Evolutionary conservation across 1,139 yeast genomes (phyloP).

Genomic region (Saccharomyces hybrid): DNA sequence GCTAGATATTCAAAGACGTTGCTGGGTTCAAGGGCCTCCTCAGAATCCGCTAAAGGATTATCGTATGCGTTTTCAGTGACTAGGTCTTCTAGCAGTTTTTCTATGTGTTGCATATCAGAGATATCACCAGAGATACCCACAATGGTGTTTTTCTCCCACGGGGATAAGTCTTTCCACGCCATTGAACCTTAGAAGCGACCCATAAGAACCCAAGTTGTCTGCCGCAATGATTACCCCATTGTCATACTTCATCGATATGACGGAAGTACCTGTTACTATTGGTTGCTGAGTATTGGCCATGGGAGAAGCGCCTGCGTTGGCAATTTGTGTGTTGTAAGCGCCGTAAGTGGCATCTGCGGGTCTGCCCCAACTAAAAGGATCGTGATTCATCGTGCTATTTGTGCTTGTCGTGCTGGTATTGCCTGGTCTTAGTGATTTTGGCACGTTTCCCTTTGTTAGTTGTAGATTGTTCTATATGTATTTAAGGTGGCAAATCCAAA

Average conservation of each 20-base stretch:
- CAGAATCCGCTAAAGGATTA: constrained; percentile 47
- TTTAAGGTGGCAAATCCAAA: constrained; percentile 1
- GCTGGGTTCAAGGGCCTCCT: constrained; percentile 66
- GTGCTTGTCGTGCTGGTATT: not conserved
- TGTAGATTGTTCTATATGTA: not conserved
- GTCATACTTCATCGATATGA: constrained; percentile 79
- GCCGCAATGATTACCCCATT: constrained; percentile 93
- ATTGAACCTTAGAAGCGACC: constrained; percentile 81
- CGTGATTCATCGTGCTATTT: constrained; percentile 67
- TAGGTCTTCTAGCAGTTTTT: constrained; percentile 67
- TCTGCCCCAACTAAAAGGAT: constrained; percentile 92
- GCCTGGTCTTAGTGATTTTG: not conserved
- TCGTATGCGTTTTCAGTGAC: constrained; percentile 75
- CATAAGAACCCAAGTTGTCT: constrained; percentile 89
- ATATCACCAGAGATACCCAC: constrained; percentile 95
- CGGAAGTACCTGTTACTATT: constrained; percentile 93
- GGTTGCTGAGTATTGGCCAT: constrained; percentile 87
- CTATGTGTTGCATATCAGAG: constrained; percentile 83
- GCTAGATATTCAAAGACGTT: constrained; percentile 85
- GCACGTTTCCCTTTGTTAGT: not conserved
- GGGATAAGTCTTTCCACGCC: constrained; percentile 76
- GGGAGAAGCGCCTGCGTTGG: constrained; percentile 54
- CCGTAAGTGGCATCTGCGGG: constrained; percentile 82
- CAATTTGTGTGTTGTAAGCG: constrained; percentile 61
- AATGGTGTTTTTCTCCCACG: constrained; percentile 77